Evolutionary conservation across 2,329 filamentous ascomycete species (phyloP), one percentile per base, ranked within the genome.

Genomic region (Colletotrichum tofieldiae): DNA sequence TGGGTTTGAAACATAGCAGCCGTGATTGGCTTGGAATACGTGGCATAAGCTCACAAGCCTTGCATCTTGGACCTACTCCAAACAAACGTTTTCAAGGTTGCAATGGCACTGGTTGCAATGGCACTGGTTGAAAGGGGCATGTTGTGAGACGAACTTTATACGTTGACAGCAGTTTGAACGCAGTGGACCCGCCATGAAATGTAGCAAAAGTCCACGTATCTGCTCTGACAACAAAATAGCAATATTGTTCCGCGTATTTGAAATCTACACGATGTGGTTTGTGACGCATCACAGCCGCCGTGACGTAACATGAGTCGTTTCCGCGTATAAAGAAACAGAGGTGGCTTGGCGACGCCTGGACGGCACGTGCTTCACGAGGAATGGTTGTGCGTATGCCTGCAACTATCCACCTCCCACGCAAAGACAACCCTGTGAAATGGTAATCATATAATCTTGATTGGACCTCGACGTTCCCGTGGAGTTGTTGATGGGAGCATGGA

Each of bases 351-450:
- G 9, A 41, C 16, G 35, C 41, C 49, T 61, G 35, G 11, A n/a
- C 35, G 26, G 64, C 51, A 67, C 51, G 56, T 26, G 56, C 51
- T 62, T 62, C 64, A 62, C 63, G 67, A 56, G 62, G 43, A 71
- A 71, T 62, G 58, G 49, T 32, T 37, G 26, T 32, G 23, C 35
- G 14, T 43, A 45, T 58, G 49, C 51, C 64, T 71, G 68, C 37
- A 51, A 37, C 55, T 45, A 39, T 7, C 47, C 43, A 67, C 43
- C 43, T 43, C 51, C 43, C 51, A 43, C 35, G 26, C 41, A 62
- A 56, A 62, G 49, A 56, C 56, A 62, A 67, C 35, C 64, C 58
- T 58, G 51, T 32, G n/a, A 12, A 39, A 41, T 67, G 9, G 35
- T 52, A 55, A 71, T 58, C 64, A 67, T 51, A 14, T 26, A 16